Conservation (phyloP, 768 basidiomycete species). For the Phallus indusiatus region DNA sequence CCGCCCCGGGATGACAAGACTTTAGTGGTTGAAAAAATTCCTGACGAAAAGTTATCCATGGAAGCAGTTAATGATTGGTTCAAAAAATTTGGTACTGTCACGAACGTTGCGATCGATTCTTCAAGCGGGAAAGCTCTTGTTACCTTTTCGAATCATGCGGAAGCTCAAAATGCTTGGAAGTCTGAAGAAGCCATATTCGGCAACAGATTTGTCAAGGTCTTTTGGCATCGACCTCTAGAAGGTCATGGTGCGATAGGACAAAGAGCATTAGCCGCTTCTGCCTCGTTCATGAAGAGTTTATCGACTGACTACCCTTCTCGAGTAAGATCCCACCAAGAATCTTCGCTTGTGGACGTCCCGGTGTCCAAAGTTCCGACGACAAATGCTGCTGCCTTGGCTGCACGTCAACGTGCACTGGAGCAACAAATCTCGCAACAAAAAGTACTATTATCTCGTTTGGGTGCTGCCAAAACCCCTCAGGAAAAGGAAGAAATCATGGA, state of each 20-base stretch:
- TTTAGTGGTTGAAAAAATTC: slow-evolving; percentile 91
- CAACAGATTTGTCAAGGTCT: slow-evolving; percentile 90
- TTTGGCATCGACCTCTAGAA: slow-evolving; percentile 91
- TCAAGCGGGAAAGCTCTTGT: slow-evolving; percentile 71
- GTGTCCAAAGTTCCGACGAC: slow-evolving; percentile 9
- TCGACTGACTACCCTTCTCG: neutral
- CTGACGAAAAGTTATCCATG: slow-evolving; percentile 69
- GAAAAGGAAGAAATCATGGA: slow-evolving; percentile 70
- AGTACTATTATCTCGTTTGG: slow-evolving; percentile 62
- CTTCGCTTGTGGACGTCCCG: neutral
- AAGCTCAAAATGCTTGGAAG: slow-evolving; percentile 86
- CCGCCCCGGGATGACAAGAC: slow-evolving; percentile 67
- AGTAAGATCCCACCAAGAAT: slow-evolving; percentile 20
- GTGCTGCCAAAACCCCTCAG: slow-evolving; percentile 54
- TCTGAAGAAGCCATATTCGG: slow-evolving; percentile 91
- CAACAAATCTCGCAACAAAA: slow-evolving; percentile 87
- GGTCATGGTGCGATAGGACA: slow-evolving; percentile 78
- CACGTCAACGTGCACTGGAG: slow-evolving; percentile 67
- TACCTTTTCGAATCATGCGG: slow-evolving; percentile 73
- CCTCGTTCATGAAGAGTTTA: slow-evolving; percentile 63
- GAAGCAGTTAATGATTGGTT: slow-evolving; percentile 82
- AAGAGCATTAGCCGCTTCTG: slow-evolving; percentile 74
- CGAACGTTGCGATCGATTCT: slow-evolving; percentile 84
- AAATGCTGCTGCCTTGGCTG: slow-evolving; percentile 37
- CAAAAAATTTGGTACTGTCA: slow-evolving; percentile 84